Evolutionary conservation across 2,329 filamentous ascomycete genomes (phyloP).

Genomic region (Colletotrichum cuscutae): DNA sequence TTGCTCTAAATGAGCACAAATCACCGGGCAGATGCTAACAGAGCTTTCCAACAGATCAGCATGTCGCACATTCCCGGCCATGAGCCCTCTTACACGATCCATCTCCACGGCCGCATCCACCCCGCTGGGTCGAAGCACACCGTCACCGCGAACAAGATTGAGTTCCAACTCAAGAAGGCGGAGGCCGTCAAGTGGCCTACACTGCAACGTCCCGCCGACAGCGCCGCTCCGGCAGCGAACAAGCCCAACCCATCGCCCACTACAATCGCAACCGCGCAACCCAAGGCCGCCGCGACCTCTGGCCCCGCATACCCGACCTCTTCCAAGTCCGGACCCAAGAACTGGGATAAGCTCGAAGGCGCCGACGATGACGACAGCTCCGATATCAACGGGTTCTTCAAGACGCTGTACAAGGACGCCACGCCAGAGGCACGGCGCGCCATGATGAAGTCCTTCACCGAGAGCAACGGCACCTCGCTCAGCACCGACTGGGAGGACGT

Average conservation of each 20-base stretch:
- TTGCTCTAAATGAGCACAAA: slow-evolving; percentile 42
- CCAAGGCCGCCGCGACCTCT: slow-evolving; percentile 3
- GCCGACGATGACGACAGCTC: slow-evolving; percentile 68
- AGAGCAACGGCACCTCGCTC: slow-evolving; percentile 92
- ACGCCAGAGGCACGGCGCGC: slow-evolving; percentile 85
- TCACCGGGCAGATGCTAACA: background rate
- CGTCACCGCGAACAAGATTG: slow-evolving; percentile 82
- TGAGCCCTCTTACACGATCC: slow-evolving; percentile 32
- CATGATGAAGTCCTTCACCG: slow-evolving; percentile 97
- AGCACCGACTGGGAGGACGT: slow-evolving; percentile 95
- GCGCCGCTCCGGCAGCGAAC: slow-evolving; percentile 3
- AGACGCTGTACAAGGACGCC: slow-evolving; percentile 82
- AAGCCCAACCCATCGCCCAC: slow-evolving; percentile 2
- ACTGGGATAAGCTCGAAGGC: slow-evolving; percentile 82
- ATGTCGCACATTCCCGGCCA: slow-evolving; percentile 35
- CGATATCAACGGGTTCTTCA: slow-evolving; percentile 86
- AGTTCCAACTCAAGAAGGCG: slow-evolving; percentile 78
- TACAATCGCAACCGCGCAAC: slow-evolving; percentile 21
- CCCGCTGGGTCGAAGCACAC: slow-evolving; percentile 67
- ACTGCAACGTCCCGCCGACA: slow-evolving; percentile 30
- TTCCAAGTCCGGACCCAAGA: slow-evolving; percentile 82
- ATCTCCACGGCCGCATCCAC: slow-evolving; percentile 73
- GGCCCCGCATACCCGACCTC: slow-evolving; percentile 84
- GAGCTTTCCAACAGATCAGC: slow-evolving; percentile 17
- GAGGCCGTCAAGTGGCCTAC: slow-evolving; percentile 75